Percentiles rank a stretch among this genome's conserved stretches.
phyloP scores from a whole-genome alignment of 371 early-diverging fungal species.

The Lichtheimia ornata region DNA sequence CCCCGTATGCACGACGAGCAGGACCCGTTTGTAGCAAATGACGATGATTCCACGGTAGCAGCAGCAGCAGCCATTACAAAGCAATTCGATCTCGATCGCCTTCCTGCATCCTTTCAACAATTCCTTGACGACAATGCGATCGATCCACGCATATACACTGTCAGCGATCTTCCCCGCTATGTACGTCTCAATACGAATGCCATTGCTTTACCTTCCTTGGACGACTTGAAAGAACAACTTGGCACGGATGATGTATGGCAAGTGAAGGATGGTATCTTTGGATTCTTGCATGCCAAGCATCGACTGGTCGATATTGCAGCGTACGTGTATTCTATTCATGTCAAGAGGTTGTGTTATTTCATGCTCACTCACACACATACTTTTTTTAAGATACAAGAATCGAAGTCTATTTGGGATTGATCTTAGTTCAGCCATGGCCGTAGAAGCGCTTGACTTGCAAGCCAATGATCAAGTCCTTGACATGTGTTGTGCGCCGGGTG shows the following conservation, averaged over 20 bases:
- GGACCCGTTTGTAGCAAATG: too few relatives aligned
- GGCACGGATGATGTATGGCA: constrained; percentile 32
- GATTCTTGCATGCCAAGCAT: constrained; percentile 22
- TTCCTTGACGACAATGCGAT: constrained; percentile 70
- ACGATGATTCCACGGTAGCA: too few relatives aligned
- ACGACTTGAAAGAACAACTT: constrained; percentile 47
- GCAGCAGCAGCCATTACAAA: too few relatives aligned
- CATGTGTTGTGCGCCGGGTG: constrained; percentile 83
- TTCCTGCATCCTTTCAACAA: constrained; percentile 58
- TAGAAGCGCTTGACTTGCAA: constrained; percentile 56
- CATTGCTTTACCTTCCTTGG: constrained; percentile 34
- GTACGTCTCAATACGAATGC: constrained; percentile 64
- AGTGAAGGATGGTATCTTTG: constrained; percentile 41
- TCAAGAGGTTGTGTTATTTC: neutral
- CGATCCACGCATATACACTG: constrained; percentile 64
- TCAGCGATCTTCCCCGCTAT: constrained; percentile 67
- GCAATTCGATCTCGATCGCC: constrained; percentile 40
- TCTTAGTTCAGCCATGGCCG: constrained; percentile 78
- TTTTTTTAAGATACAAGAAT: constrained; percentile 25
- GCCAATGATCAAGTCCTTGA: constrained; percentile 78
- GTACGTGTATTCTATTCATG: constrained; percentile 16
- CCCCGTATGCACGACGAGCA: too few relatives aligned
- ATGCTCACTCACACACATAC: neutral
- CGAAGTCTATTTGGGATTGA: constrained; percentile 81
- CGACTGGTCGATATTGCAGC: constrained; percentile 45